Percentiles rank a stretch among this genome's conserved stretches.
Conservation (phyloP, 352 stramenopile species). For the Phytophthora europaea region DNA sequence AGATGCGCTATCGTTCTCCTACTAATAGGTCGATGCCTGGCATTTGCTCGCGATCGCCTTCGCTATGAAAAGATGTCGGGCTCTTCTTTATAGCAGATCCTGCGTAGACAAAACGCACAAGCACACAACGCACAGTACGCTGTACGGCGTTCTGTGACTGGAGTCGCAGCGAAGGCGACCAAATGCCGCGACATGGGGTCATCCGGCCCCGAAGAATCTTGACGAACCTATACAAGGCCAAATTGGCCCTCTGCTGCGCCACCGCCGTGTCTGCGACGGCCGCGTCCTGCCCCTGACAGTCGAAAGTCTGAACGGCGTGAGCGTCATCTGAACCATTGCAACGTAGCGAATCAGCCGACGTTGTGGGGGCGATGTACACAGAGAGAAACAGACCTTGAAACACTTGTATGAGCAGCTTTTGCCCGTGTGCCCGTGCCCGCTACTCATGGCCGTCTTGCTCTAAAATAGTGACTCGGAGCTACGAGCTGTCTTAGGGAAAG, state of each 20-base stretch:
- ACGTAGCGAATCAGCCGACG: background rate
- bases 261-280: conserved; percentile 26
- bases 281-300: conserved; percentile 53
- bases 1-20: too few species aligned
- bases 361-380: too few species aligned
- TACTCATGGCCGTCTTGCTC: too few species aligned
- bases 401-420: conserved; percentile 72
- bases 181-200: conserved; percentile 61
- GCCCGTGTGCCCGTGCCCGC: conserved; percentile 54
- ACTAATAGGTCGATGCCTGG: too few species aligned
- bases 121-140: too few species aligned
- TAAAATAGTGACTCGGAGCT: too few species aligned
- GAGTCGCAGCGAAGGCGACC: conserved; percentile 74
- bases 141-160: too few species aligned
- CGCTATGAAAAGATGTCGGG: too few species aligned
- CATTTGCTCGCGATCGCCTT: too few species aligned
- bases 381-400: conserved; percentile 46
- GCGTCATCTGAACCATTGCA: conserved; percentile 38
- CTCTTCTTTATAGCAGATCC: too few species aligned
- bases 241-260: conserved; percentile 35
- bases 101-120: too few species aligned
- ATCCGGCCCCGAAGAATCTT: conserved; percentile 62
- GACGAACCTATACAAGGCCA: conserved; percentile 59
- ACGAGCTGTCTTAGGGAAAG: too few species aligned
- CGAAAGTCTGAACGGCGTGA: conserved; percentile 53